Base-by-base conservation (phyloP, 768 basidiomycete species). In the Naganishia friedmannii region DNA sequence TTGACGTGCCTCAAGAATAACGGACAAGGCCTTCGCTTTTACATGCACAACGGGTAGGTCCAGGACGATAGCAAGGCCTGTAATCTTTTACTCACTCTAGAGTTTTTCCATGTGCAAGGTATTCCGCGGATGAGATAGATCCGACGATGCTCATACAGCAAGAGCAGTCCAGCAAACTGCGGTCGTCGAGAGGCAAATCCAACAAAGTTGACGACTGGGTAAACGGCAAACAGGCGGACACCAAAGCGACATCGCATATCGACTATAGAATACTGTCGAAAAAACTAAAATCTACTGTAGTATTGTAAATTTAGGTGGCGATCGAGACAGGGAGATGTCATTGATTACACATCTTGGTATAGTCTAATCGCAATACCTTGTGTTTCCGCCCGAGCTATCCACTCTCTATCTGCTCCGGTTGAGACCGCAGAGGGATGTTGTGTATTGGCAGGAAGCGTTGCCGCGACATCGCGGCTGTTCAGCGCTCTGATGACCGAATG, bases 201-300 rank as follows among this genome's bases (percentile, higher is more conserved):
- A 23, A 13, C 2, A 13, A 63, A 29, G 39, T n/a, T 7, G 60
- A 28, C 12, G 39, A 46, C n/a, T 63, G 60, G 60, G 39, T 37
- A 3, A 8, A 45, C 1, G 60, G 60, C 23, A 29, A 37, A 21
- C 23, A 29, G 34, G 60, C 60, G 23, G 60, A 63, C 17, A 63
- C 60, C 12, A 63, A 29, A 29, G 39, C 37, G n/a, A 63, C 60
- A 19, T 26, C 28, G 39, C 60, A 63, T 45, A 63, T 63, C 37
- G 60, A 63, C 39, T 63, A 63, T 17, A 42, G 60, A 45, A 63
- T 63, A 42, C 26, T 63, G 60, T 63, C 60, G 31, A 63, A 37
- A 29, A 15, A 28, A 17, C 34, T 42, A n/a, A 15, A 57, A 31
- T 21, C 13, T 15, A 46, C 6, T 46, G 17, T 46, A 15, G 15